Base-by-base conservation (phyloP, 768 basidiomycete genomes). In the Podaxis sp. region DNA sequence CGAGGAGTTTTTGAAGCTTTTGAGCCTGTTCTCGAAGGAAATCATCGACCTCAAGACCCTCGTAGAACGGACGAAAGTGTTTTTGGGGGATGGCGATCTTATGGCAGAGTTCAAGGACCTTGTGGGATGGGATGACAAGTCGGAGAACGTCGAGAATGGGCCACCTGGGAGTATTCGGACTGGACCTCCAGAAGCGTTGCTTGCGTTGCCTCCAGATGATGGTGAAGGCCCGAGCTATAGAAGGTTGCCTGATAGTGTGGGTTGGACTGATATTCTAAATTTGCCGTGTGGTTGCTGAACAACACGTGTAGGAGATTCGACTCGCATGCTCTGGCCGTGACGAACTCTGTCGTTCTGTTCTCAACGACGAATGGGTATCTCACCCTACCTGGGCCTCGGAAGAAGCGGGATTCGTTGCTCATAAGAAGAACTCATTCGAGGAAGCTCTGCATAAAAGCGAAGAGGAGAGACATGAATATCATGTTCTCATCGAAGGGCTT, bases 351-450 rank as follows among this genome's bases (percentile, higher is more conserved):
- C 92, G 95, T 72, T 94, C 94, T 29, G 95, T 99, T 29, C 83
- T 99, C 51, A 99, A 99, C 71, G 96, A 98, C 70, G 86, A 90
- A 66, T 98, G 97, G 96, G 94, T 98, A 11, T 97, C 96, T 13
- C 96, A 98, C 73, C 96, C 97, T 2, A 96, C 95, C 1, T 97
- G 95, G 93, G 94, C 94, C 8, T 96, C 94, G 22, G 96, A 98
- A 72, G 95, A 96, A 71, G 86, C 95, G 0, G 95, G 93, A 9
- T 97, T 97, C 68, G 85, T 94, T 65, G 83, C 96, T 5, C 93
- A 98, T 74, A 96, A 97, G 81, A 98, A 98, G 80, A 99, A 98
- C 71, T 83, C 86, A 4, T 98, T 91, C 73, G 97, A 99, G 74
- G 96, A 98, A 70, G 91, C 93, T 0, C 80, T 98, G 61, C 95